Evolutionary conservation across 768 basidiomycete genomes (phyloP), one percentile per base, ranked within the genome.

Genomic region (Cystofilobasidium capitatum): DNA sequence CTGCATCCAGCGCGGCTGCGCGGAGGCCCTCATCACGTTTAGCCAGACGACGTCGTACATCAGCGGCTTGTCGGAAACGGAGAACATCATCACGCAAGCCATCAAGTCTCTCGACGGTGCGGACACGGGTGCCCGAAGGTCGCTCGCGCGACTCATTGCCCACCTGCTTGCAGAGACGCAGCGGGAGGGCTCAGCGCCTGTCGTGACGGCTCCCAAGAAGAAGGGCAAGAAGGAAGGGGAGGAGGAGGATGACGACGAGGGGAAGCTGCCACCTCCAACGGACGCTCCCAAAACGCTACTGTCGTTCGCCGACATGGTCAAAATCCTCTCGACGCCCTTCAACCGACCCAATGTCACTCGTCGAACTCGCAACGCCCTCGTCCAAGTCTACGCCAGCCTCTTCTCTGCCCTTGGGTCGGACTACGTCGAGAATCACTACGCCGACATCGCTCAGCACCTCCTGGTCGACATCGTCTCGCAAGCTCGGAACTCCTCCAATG

Each of bases 151-250:
- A 64, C 83, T 99, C 6, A 83, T 87, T 0, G 91, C 91, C 0
- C 86, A 89, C 72, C 77, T 98, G 37, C 84, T 99, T 3, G 84
- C 90, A 0, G 83, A 84, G 0, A 92, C 91, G 0, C 93, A 98
- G 74, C 79, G 84, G 3, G 85, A 86, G 67, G 77, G 79, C n/a
- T 76, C 74, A 80, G 86, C 83, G 0, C 72, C 82, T 22, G 59
- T 69, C 0, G 59, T 70, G 3, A 26, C 62, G 4, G 68, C 76
- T 0, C 75, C 79, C 14, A 85, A 84, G 70, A 73, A 79, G 20
- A 74, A 74, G 69, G 42, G 71, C 4, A 62, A 70, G 76, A 88
- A 87, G 73, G 76, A 76, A 3, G 72, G 67, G 1, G 74, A 75
- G 35, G 73, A 74, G 12, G 73, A 71, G 42, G 81, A 82, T 62